Conservation (phyloP, 176 grass and related monocot genomes). For the Zizania latifolia region DNA sequence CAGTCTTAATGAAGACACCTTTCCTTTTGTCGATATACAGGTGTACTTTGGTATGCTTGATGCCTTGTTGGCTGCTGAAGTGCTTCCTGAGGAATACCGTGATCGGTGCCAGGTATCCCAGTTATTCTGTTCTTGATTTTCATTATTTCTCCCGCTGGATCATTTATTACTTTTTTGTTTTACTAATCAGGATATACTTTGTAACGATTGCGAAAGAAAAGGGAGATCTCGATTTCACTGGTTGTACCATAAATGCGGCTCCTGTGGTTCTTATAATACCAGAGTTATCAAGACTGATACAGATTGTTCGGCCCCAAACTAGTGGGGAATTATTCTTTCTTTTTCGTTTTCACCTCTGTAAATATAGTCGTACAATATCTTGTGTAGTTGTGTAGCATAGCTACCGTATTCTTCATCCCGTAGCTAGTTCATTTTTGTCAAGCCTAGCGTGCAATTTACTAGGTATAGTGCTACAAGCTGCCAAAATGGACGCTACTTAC, state of each 20-base stretch:
- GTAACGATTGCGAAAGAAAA: slow-evolving; percentile 90
- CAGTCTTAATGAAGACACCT: neutral
- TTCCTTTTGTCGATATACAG: slow-evolving; percentile 33
- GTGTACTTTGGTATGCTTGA: slow-evolving; percentile 99
- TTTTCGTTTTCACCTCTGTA: slow-evolving; percentile 34
- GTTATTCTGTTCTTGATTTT: slow-evolving; percentile 22
- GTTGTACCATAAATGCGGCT: slow-evolving; percentile 92
- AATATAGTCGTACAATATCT: slow-evolving; percentile 34
- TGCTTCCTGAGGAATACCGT: slow-evolving; percentile 86
- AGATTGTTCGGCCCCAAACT: slow-evolving; percentile 53
- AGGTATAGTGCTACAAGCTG: neutral
- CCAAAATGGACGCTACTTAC: neutral
- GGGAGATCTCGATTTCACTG: slow-evolving; percentile 83
- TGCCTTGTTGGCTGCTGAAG: slow-evolving; percentile 89
- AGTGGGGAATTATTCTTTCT: slow-evolving; percentile 19
- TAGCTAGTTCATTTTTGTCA: slow-evolving; percentile 40
- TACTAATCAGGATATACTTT: slow-evolving; percentile 70
- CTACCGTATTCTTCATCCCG: slow-evolving; percentile 20
- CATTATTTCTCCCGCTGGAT: neutral
- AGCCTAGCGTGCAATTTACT: slow-evolving; percentile 27
- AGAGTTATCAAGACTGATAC: slow-evolving; percentile 89
- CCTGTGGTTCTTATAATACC: slow-evolving; percentile 92
- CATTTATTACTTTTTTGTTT: slow-evolving; percentile 17
- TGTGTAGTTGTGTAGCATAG: slow-evolving; percentile 41
- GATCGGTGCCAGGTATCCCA: slow-evolving; percentile 81